These are phyloP conservation scores for Fusarium staphyleae DNA, from an alignment of 2,329 filamentous ascomycete species.

Conservation along the genomic window DNA sequence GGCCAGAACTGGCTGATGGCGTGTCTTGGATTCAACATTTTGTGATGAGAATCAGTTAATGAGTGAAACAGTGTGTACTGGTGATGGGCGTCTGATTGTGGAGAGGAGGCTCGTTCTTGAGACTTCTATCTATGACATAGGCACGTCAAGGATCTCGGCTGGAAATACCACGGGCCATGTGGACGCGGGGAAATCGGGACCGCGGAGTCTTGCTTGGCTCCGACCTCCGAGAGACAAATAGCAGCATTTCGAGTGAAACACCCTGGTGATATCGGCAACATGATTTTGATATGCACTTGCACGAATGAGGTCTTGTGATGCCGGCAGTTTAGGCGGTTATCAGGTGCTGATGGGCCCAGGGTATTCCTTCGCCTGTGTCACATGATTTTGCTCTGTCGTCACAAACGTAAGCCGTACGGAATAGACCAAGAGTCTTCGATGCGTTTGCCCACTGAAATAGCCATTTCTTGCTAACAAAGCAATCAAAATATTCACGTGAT, in stretches of 20 bases:
- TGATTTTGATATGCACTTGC: background rate
- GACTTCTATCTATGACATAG: background rate
- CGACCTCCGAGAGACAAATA: no score
- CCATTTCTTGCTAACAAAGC: background rate
- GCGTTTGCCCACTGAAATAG: no score
- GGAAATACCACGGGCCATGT: slow-evolving; percentile 5
- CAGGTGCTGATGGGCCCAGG: background rate
- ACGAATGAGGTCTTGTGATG: background rate
- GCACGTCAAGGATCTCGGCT: slow-evolving; percentile 2
- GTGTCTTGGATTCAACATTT: slow-evolving; percentile 18
- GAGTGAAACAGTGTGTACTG: background rate
- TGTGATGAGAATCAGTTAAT: background rate
- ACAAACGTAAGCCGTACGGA: no score
- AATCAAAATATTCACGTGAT: slow-evolving; percentile 14
- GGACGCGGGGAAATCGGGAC: slow-evolving; percentile 22
- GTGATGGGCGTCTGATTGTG: background rate
- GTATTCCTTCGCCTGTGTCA: background rate
- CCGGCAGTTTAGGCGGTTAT: background rate
- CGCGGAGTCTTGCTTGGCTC: background rate
- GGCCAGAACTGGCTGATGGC: slow-evolving; percentile 35
- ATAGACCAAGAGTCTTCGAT: no score
- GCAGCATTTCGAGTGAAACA: no score
- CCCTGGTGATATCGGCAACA: background rate
- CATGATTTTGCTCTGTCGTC: background rate
- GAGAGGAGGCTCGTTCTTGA: background rate